Base-by-base conservation (phyloP, 352 stramenopile species). In the Globisporangium cylindrosporum region DNA sequence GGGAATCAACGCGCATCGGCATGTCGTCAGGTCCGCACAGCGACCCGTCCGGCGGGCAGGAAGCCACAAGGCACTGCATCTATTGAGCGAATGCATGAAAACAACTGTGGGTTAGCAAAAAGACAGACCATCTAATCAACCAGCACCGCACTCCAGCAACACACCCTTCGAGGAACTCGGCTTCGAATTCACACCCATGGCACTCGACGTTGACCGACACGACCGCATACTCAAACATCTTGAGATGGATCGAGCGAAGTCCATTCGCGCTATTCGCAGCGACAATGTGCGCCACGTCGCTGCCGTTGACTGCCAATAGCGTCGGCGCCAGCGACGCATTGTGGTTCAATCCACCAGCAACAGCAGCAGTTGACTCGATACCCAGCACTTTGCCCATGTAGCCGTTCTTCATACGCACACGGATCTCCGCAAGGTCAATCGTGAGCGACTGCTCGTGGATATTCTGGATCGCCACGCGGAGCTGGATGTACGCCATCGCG, bases 401-500 rank as follows among this genome's bases (percentile, higher is more conserved):
- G 3, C 86, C 84, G 51, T 87, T 81, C 73, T 92, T 93, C 79
- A 88, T 89, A 64, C 81, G 74, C 1, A 93, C 80, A 66, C 84
- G 72, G 25, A 93, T 78, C 10, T 90, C 82, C 29, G 79, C 71
- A 29, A 90, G 64, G 58, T 91, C 82, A 25, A 93, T 71, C 1
- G 74, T 80, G n/a, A 93, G 72, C 27, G 75, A 70, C 55, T 77
- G 77, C 4, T 80, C 64, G n/a, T 74, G 74, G 7, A 89, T 67
- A 64, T 93, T 93, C 72, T 93, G 85, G 25, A 93, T 69, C 22
- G 86, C 79, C 5, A 93, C 59, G 8, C 85, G 85, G 27, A 93
- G 71, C 63, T 93, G 83, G 51, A 93, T 81, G 65, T 77, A 89
- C 43, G 76, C 38, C 22, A 62, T 77, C 3, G 66, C 72, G 14